These are phyloP conservation scores for Penicillium sp. DNA, from an alignment of 2,329 filamentous ascomycete species.

Conservation along the genomic window DNA sequence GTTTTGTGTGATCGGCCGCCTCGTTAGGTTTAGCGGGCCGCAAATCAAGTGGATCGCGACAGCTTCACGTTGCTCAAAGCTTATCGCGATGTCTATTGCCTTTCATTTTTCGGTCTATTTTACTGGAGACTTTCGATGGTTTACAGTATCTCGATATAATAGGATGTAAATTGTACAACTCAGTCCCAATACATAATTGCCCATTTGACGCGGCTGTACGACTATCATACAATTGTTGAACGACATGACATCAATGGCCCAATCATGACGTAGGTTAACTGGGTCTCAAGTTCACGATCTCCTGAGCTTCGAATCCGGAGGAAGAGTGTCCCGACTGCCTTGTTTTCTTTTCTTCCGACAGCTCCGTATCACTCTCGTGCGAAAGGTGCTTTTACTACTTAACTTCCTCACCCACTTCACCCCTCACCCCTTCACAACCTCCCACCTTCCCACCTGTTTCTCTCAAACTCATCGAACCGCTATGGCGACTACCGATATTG, in stretches of 20 bases:
- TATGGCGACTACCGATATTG: slow-evolving; percentile 40
- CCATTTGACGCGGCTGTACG: neutral
- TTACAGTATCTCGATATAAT: neutral
- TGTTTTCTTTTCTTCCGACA: neutral
- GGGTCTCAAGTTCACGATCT: neutral
- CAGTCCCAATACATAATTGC: neutral
- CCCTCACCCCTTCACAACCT: neutral
- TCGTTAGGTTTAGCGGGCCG: slow-evolving; percentile 17
- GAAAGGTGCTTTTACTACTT: neutral
- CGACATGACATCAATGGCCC: slow-evolving; percentile 24
- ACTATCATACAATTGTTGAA: neutral
- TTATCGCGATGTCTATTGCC: slow-evolving; percentile 1
- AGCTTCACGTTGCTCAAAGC: slow-evolving; percentile 7
- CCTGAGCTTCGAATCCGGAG: neutral
- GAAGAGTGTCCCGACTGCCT: neutral
- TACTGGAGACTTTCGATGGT: neutral
- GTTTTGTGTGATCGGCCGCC: slow-evolving; percentile 19
- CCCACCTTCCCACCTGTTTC: neutral
- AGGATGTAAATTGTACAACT: no score
- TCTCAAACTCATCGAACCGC: neutral
- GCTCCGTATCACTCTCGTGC: neutral
- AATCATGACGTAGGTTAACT: slow-evolving; percentile 20
- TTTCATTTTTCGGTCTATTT: neutral
- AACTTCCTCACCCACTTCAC: neutral
- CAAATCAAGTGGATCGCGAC: slow-evolving; percentile 14